Evolutionary conservation across 441 rosid genomes (phyloP).

Genomic region (Biscutella laevigata): DNA sequence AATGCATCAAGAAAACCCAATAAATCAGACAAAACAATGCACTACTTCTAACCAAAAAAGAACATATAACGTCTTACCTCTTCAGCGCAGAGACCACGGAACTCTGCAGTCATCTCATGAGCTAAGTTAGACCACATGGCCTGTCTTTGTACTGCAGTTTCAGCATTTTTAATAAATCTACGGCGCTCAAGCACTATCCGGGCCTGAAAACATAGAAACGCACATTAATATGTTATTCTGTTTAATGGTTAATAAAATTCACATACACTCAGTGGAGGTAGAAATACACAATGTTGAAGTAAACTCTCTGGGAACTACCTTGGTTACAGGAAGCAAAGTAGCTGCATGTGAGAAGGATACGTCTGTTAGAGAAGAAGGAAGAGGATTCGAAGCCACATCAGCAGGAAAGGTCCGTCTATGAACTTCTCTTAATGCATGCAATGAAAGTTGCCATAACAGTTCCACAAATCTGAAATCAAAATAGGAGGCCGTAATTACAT

Average conservation of each 20-base stretch:
- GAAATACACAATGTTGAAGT: background rate
- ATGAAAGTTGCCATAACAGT: conserved; percentile 95
- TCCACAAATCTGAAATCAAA: conserved; percentile 84
- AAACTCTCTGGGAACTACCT: conserved; percentile 34
- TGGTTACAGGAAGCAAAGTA: conserved; percentile 90
- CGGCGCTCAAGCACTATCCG: conserved; percentile 95
- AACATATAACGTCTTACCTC: conserved; percentile 44
- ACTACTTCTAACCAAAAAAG: background rate
- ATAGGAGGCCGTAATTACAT: conserved; percentile 4
- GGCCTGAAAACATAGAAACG: conserved; percentile 40
- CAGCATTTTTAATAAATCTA: conserved; percentile 88
- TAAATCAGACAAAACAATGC: background rate
- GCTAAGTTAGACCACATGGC: conserved; percentile 99
- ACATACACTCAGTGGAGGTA: background rate
- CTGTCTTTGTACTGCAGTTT: conserved; percentile 88
- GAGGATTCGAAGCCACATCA: conserved; percentile 78
- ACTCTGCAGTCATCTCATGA: conserved; percentile 99
- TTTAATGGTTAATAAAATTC: background rate
- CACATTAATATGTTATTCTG: background rate
- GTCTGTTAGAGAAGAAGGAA: conserved; percentile 91
- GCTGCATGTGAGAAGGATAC: conserved; percentile 99
- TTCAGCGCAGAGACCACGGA: conserved; percentile 99
- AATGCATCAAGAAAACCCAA: conserved; percentile 13
- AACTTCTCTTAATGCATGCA: conserved; percentile 96
- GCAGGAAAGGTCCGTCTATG: conserved; percentile 85